Evolutionary conservation across 331 rosid species (phyloP).

Genomic region (Quercus tomentella): DNA sequence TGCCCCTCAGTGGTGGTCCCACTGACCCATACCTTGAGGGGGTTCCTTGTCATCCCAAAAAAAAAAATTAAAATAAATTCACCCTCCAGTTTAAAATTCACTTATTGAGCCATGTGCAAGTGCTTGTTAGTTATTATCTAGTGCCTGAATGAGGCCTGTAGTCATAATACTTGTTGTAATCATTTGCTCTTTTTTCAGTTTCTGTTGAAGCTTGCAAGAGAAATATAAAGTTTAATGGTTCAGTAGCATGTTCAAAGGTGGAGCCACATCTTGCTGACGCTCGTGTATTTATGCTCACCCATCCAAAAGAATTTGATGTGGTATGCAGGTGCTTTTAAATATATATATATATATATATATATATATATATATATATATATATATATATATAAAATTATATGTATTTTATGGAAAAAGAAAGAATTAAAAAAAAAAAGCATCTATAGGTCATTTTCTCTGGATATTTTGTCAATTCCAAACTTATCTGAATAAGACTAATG

Average conservation of each 20-base stretch:
- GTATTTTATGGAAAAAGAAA: neutral
- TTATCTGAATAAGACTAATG: neutral
- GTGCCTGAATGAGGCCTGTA: constrained; percentile 4
- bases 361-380: neutral
- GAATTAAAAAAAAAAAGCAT: neutral
- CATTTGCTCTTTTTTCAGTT: constrained; percentile 41
- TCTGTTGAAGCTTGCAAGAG: constrained; percentile 94
- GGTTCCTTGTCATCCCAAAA: too few relatives aligned
- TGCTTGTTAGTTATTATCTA: neutral
- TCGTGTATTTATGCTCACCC: constrained; percentile 91
- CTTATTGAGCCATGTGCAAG: neutral
- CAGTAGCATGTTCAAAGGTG: constrained; percentile 81
- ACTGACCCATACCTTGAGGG: too few relatives aligned
- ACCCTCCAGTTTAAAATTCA: neutral
- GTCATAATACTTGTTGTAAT: constrained; percentile 1
- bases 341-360: neutral
- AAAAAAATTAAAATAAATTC: too few relatives aligned
- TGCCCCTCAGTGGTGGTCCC: too few relatives aligned
- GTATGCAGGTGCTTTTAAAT: constrained; percentile 37
- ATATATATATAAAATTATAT: neutral
- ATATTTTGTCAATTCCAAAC: neutral
- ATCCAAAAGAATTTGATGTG: constrained; percentile 92
- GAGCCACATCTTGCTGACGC: constrained; percentile 97
- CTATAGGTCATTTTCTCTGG: neutral
- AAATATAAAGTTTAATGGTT: constrained; percentile 96